These are phyloP conservation scores for Selaginella moellendorffii DNA, from an alignment of 75 land plant species.

Conservation along the genomic window DNA sequence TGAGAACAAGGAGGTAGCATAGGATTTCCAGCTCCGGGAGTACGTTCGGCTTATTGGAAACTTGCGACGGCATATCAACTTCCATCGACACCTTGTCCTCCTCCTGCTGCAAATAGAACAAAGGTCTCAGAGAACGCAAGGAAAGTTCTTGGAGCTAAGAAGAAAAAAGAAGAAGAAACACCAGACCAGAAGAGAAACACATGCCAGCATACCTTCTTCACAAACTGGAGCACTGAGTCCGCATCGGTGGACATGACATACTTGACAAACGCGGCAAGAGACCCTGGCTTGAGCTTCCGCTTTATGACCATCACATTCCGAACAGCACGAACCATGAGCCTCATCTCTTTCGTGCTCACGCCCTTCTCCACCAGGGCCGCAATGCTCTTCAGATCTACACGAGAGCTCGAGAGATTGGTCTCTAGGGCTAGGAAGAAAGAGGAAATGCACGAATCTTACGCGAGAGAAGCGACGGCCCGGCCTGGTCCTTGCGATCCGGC, in stretches of 20 bases:
- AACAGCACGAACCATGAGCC: conserved; percentile 60
- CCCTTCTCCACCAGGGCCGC: conserved; percentile 62
- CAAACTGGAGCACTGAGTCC: conserved; percentile 21
- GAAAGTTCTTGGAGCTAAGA: too few species aligned
- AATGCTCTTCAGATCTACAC: conserved; percentile 69
- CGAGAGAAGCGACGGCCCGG: conserved; percentile 21
- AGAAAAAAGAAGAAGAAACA: too few species aligned
- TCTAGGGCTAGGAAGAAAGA: too few species aligned
- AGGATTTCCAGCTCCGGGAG: conserved; percentile 84
- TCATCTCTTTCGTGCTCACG: conserved; percentile 60
- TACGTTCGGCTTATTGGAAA: conserved; percentile 39
- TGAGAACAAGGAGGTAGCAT: conserved; percentile 63
- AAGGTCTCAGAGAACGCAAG: too few species aligned
- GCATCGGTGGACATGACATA: conserved; percentile 39
- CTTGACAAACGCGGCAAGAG: conserved; percentile 42
- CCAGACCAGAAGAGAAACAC: too few species aligned
- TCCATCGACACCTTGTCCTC: conserved; percentile 84
- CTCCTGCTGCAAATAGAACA: conserved; percentile 14
- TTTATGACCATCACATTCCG: conserved; percentile 50
- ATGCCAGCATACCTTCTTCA: background rate
- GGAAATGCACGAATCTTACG: too few species aligned
- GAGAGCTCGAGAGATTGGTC: background rate
- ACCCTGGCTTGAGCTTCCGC: conserved; percentile 35
- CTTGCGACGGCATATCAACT: conserved; percentile 52
- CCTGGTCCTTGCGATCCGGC: conserved; percentile 1